These are phyloP conservation scores for Coniosporium apollinis DNA, from an alignment of 495 filamentous ascomycete genomes.

Conservation along the genomic window DNA sequence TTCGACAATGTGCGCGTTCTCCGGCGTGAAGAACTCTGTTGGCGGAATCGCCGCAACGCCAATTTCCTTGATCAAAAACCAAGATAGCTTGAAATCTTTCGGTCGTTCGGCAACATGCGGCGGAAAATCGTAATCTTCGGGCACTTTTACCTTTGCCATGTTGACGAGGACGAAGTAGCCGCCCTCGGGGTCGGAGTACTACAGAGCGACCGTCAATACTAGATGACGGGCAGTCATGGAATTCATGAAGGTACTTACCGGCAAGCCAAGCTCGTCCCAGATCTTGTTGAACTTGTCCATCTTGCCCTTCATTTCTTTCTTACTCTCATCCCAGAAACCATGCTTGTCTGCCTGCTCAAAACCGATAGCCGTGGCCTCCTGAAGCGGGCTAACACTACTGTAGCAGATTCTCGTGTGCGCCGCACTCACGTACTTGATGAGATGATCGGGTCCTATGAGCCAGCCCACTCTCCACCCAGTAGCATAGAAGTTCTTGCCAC, in stretches of 20 bases:
- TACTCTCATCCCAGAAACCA: conserved; percentile 77
- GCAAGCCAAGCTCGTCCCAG: conserved; percentile 75
- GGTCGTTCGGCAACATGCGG: conserved; percentile 69
- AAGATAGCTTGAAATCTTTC: conserved; percentile 81
- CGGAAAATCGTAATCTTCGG: conserved; percentile 70
- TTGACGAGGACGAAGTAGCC: conserved; percentile 96
- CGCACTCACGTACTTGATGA: conserved; percentile 83
- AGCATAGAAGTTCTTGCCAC: conserved; percentile 94
- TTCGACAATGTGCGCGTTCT: conserved; percentile 69
- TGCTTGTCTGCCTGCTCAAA: conserved; percentile 77
- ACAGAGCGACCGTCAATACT: neutral
- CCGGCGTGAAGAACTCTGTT: conserved; percentile 84
- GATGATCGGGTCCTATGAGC: conserved; percentile 71
- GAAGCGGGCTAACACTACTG: conserved; percentile 77
- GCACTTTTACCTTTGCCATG: conserved; percentile 67
- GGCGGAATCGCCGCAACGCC: conserved; percentile 93
- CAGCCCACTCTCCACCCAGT: conserved; percentile 96
- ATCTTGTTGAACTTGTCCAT: conserved; percentile 72
- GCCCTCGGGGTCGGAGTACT: conserved; percentile 83
- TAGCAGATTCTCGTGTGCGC: conserved; percentile 96
- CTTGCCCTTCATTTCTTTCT: conserved; percentile 77
- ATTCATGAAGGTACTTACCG: no score
- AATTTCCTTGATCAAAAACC: conserved; percentile 93
- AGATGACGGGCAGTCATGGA: no score
- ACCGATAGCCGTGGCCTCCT: conserved; percentile 90